Evolutionary conservation across 129 eudicot genomes (phyloP), one percentile per base, ranked within the genome.

Genomic region (Cynara cardunculus): DNA sequence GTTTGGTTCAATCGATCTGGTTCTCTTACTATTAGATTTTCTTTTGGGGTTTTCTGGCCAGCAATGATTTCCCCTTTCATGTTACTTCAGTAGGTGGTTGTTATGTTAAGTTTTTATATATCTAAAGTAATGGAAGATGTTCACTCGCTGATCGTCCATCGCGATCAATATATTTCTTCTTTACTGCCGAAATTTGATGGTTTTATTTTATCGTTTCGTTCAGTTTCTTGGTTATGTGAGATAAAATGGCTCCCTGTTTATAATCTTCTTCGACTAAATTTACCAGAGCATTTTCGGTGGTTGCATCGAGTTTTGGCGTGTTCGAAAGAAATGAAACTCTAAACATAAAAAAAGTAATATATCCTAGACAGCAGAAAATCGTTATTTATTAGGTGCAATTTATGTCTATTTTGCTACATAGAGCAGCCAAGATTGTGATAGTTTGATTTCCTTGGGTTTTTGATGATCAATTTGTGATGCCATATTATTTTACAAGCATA

Each of bases 131-230:
- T 30, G 32, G 8, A 39, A 49, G 32, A 10, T 66, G 31, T 28
- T 28, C 24, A 12, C 53, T 69, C 4, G 69, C 73, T 78, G 82
- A 79, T 79, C 82, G 56, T 30, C 46, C 59, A 16, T 72, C 30
- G 49, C 25, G 70, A 30, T 79, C 34, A 53, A 2, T 30, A 10
- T 53, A 30, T 46, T 78, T 7, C 27, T 28, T 69, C 10, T 14
- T 25, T 28, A 28, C 49, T 69, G 64, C 71, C n/a, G 35, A 64
- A 76, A 35, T 64, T 7, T 22, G 69, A 53, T 75, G 25, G 69
- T 75, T 49, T 25, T 27, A 30, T 53, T 53, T n/a, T 2, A 4
- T 75, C 27, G 5, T 71, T 71, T 32, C 75, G 13, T 71, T 71
- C 27, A 2, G 49, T 71, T n/a, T 34, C 19, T 34, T 34, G 14